Evolutionary conservation across 164 flowering plant species (phyloP).

Genomic region (Magnolia officinalis): DNA sequence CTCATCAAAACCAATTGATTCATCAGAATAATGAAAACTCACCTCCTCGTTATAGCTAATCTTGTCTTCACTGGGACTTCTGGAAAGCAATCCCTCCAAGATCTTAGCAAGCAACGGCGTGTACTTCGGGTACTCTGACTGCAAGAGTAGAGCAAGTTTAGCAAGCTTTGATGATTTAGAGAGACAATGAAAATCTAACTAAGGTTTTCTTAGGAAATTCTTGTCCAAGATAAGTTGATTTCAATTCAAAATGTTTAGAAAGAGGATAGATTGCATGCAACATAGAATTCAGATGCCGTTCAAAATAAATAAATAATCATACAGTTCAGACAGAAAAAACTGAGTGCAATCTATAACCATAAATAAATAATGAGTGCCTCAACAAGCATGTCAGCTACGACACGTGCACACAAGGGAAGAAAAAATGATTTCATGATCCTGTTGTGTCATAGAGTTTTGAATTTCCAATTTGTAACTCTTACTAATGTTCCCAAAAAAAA

Average conservation of each 20-base stretch:
- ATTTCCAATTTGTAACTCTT: too few species aligned
- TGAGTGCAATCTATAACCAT: too few species aligned
- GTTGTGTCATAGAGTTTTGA: too few species aligned
- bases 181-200: background rate
- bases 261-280: background rate
- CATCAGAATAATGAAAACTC: slow-evolving; percentile 6
- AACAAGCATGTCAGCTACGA: too few species aligned
- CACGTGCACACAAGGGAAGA: too few species aligned
- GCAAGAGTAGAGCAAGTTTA: slow-evolving; percentile 23
- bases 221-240: background rate
- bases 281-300: background rate
- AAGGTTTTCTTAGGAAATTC: background rate
- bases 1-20: too few species aligned
- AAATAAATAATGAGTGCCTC: too few species aligned
- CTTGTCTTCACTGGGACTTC: slow-evolving; percentile 47
- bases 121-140: slow-evolving; percentile 84
- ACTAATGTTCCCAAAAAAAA: too few species aligned
- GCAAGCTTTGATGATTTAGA: background rate
- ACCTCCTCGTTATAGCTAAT: slow-evolving; percentile 60
- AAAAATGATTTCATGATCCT: too few species aligned
- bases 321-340: too few species aligned
- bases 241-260: background rate
- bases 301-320: too few species aligned
- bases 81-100: slow-evolving; percentile 69
- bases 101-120: slow-evolving; percentile 84